Conservation (phyloP, 768 basidiomycete genomes). For the Xerocomellus dryophilus region DNA sequence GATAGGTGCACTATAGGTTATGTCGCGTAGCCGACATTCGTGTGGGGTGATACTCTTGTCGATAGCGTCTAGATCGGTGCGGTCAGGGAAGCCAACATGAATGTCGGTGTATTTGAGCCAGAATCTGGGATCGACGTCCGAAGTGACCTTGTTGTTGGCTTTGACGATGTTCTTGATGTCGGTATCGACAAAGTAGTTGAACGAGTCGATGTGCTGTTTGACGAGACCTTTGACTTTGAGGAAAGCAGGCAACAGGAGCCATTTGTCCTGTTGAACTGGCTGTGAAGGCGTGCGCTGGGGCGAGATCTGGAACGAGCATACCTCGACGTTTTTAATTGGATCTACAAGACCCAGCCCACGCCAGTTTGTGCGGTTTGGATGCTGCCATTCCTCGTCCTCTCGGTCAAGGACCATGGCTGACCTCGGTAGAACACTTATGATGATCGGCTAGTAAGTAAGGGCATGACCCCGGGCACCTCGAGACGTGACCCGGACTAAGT, state of each 20-base stretch:
- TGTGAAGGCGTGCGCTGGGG: slow-evolving; percentile 2
- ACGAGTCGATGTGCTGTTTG: slow-evolving; percentile 98
- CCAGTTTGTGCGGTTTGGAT: slow-evolving; percentile 57
- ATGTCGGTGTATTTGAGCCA: slow-evolving; percentile 98
- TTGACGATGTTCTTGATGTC: slow-evolving; percentile 97
- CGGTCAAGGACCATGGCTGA: slow-evolving; percentile 7
- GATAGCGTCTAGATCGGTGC: slow-evolving; percentile 76
- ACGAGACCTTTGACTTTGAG: slow-evolving; percentile 97
- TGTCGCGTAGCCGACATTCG: slow-evolving; percentile 94
- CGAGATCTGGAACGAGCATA: slow-evolving; percentile 35
- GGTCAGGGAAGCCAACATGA: slow-evolving; percentile 85
- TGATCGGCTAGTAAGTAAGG: background rate
- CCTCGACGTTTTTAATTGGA: slow-evolving; percentile 88
- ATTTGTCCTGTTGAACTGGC: slow-evolving; percentile 75
- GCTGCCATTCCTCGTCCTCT: slow-evolving; percentile 56
- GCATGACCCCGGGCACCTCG: background rate
- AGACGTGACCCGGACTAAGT: no score
- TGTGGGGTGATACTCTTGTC: slow-evolving; percentile 90
- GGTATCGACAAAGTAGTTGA: slow-evolving; percentile 97
- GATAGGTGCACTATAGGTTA: slow-evolving; percentile 91
- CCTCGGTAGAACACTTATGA: background rate
- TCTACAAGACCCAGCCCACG: slow-evolving; percentile 80
- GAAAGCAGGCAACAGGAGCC: slow-evolving; percentile 95
- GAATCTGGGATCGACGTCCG: slow-evolving; percentile 94
- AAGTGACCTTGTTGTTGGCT: slow-evolving; percentile 90